Conservation (phyloP, 306 rosid species). For the Vigna unguiculata region DNA sequence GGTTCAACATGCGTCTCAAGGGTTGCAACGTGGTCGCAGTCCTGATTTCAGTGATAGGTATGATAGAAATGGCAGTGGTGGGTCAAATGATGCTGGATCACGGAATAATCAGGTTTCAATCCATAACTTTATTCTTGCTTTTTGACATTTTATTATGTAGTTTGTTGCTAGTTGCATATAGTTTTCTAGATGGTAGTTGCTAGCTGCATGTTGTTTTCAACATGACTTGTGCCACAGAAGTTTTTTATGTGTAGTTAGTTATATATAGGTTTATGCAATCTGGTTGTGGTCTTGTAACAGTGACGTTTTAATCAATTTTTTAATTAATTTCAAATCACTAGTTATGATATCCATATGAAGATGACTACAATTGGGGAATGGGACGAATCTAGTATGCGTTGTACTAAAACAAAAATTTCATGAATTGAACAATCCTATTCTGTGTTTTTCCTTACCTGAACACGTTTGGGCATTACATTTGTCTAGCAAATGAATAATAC, state of each 20-base stretch:
- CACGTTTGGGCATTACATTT: conserved; percentile 24
- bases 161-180: too few relatives aligned
- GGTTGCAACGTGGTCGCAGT: conserved; percentile 54
- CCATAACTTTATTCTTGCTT: conserved; percentile 13
- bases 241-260: too few relatives aligned
- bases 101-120: conserved; percentile 65
- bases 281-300: neutral
- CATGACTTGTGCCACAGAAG: too few relatives aligned
- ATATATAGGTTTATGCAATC: neutral
- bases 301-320: neutral
- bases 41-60: conserved; percentile 66
- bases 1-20: conserved; percentile 74
- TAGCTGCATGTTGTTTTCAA: too few relatives aligned
- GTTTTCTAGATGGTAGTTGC: too few relatives aligned
- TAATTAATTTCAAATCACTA: conserved; percentile 2
- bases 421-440: neutral
- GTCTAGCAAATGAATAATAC: conserved; percentile 11
- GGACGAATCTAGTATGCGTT: neutral
- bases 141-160: neutral
- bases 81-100: conserved; percentile 61
- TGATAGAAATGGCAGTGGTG: conserved; percentile 67
- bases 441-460: conserved; percentile 17
- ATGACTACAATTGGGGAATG: neutral
- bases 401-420: neutral
- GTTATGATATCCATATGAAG: conserved; percentile 1